Conservation (phyloP, 805 yeast species). For the Saccharomyces kudriavzevii region DNA sequence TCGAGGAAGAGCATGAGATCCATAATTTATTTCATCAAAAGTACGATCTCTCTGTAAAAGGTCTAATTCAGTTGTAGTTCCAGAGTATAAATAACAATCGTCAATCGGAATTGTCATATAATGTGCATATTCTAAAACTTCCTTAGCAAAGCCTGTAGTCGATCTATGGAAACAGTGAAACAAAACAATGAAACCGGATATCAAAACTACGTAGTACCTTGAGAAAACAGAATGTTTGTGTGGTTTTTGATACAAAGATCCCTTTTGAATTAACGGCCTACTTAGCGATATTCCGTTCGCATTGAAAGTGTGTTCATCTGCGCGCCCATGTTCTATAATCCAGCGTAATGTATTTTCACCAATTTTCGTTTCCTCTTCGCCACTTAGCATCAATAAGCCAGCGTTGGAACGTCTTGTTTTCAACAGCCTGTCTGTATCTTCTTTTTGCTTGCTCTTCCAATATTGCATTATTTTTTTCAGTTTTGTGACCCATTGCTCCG, state of each 20-base stretch:
- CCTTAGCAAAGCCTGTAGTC: constrained; percentile 37
- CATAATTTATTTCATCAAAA: constrained; percentile 43
- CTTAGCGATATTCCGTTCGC: constrained; percentile 52
- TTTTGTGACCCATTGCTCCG: constrained; percentile 62
- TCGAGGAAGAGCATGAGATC: constrained; percentile 56
- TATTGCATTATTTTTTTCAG: constrained; percentile 40
- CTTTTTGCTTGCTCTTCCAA: constrained; percentile 47
- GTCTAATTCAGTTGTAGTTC: constrained; percentile 49
- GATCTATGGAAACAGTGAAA: constrained; percentile 46
- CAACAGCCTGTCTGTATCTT: constrained; percentile 35
- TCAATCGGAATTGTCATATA: constrained; percentile 53
- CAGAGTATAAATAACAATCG: constrained; percentile 71
- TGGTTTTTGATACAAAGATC: constrained; percentile 60
- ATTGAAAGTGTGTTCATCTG: constrained; percentile 48
- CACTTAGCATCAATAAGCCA: constrained; percentile 41
- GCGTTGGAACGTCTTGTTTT: constrained; percentile 40
- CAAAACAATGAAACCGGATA: constrained; percentile 61
- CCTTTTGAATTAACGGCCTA: constrained; percentile 53
- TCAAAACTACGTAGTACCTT: constrained; percentile 51
- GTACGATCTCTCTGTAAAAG: constrained; percentile 40
- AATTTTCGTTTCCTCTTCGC: constrained; percentile 48
- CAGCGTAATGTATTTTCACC: constrained; percentile 41
- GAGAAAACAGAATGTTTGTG: constrained; percentile 61
- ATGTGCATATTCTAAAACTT: constrained; percentile 43
- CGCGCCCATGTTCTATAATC: constrained; percentile 44